Conservation (phyloP, 2,329 filamentous ascomycete species). For the Beauveria medogensis region DNA sequence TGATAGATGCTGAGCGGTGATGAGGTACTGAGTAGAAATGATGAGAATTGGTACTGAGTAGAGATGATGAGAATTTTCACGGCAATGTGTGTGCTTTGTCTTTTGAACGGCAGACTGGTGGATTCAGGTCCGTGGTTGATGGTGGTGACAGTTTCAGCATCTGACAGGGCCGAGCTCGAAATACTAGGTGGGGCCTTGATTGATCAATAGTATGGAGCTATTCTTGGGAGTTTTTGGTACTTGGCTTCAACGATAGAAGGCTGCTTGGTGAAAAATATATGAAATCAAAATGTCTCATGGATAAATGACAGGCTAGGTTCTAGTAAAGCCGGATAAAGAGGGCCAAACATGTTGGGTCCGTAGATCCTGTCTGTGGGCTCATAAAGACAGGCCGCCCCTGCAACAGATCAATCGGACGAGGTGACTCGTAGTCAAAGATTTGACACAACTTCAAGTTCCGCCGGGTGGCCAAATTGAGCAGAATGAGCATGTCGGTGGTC, state of each 20-base stretch:
- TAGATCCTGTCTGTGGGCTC: neutral
- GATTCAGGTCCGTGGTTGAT: neutral
- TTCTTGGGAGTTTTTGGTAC: too few species aligned
- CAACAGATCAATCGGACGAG: neutral
- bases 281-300: too few species aligned
- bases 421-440: neutral
- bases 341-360: neutral
- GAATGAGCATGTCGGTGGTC: too few species aligned
- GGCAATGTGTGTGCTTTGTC: too few species aligned
- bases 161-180: neutral
- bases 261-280: too few species aligned
- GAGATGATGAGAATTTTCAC: neutral
- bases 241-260: too few species aligned
- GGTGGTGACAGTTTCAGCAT: neutral
- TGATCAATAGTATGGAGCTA: neutral
- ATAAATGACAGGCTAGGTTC: neutral
- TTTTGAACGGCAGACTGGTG: too few species aligned
- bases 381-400: neutral
- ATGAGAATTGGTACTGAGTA: too few species aligned
- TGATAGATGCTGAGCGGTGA: neutral
- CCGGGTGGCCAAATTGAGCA: too few species aligned
- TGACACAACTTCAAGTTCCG: neutral
- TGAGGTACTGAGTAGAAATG: neutral
- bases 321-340: neutral
- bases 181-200: neutral